Evolutionary conservation across 2,329 filamentous ascomycete species (phyloP).

Genomic region (Thielaviopsis punctulata): DNA sequence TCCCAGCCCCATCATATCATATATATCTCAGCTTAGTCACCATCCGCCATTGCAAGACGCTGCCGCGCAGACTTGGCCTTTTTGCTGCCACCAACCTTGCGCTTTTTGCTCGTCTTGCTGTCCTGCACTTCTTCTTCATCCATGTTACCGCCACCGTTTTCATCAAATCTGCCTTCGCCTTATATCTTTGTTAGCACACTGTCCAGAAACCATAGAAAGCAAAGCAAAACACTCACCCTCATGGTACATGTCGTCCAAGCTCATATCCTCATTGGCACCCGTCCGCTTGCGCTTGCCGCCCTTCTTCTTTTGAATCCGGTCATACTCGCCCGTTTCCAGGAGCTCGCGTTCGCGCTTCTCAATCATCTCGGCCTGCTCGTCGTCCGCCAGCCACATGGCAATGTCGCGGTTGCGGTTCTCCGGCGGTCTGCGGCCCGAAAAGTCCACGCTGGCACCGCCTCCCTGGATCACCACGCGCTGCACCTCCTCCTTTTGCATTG

Average conservation of each 20-base stretch:
- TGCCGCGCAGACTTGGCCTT: constrained; percentile 53
- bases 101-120: constrained; percentile 32
- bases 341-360: constrained; percentile 84
- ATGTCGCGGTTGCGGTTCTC: constrained; percentile 97
- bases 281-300: constrained; percentile 38
- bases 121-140: constrained; percentile 52
- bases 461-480: constrained; percentile 93
- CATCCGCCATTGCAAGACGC: constrained; percentile 49
- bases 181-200: constrained; percentile 15
- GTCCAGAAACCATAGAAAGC: not conserved
- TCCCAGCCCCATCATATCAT: not conserved
- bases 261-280: constrained; percentile 27
- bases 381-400: constrained; percentile 95
- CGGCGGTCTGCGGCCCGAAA: constrained; percentile 72
- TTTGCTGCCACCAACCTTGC: constrained; percentile 34
- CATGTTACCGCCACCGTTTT: constrained; percentile 59
- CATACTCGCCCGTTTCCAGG: constrained; percentile 50
- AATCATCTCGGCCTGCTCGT: constrained; percentile 87
- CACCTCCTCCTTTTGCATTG: constrained; percentile 95
- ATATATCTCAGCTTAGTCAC: constrained; percentile 19
- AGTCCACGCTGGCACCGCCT: constrained; percentile 81
- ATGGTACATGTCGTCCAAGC: constrained; percentile 95
- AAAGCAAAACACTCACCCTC: constrained; percentile 54
- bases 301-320: constrained; percentile 47
- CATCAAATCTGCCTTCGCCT: constrained; percentile 96